Conservation (phyloP, 1,284 basidiomycete genomes). For the Ceratorhiza oryzae-sativae region DNA sequence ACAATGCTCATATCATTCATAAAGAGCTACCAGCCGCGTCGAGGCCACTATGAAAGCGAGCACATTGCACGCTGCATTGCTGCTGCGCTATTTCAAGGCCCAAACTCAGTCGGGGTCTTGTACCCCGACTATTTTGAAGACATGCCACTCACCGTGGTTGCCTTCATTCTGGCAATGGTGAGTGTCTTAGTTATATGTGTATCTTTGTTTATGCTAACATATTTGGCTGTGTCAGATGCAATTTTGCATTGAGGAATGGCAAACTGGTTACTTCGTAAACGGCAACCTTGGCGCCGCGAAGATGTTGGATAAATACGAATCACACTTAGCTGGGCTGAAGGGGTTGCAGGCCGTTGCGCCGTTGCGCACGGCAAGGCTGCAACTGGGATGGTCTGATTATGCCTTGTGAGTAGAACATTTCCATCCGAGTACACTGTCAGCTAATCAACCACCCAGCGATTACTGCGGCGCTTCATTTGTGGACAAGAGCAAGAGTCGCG, state of each 20-base stretch:
- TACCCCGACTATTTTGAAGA: neutral
- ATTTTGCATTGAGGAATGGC: conserved; percentile 32
- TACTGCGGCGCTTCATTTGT: neutral
- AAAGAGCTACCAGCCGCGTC: neutral
- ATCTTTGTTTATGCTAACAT: too few species aligned
- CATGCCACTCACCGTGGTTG: neutral
- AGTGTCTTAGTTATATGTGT: neutral
- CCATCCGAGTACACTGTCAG: neutral
- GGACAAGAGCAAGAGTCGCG: too few species aligned
- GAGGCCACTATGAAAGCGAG: conserved; percentile 6
- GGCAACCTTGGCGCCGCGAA: conserved; percentile 2
- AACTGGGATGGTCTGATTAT: neutral
- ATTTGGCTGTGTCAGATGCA: too few species aligned
- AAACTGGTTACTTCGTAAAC: neutral
- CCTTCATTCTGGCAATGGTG: neutral
- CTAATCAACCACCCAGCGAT: neutral
- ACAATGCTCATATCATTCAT: neutral
- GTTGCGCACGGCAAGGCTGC: neutral
- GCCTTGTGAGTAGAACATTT: neutral
- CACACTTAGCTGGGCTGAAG: conserved; percentile 2
- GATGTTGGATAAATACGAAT: conserved; percentile 20
- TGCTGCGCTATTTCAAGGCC: neutral
- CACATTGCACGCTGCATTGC: neutral
- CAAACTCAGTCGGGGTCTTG: neutral
- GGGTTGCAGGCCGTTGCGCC: neutral